Percentiles rank a stretch among this genome's conserved stretches.
Conservation (phyloP, 2,329 filamentous ascomycete species). For the Didymella pinodella region DNA sequence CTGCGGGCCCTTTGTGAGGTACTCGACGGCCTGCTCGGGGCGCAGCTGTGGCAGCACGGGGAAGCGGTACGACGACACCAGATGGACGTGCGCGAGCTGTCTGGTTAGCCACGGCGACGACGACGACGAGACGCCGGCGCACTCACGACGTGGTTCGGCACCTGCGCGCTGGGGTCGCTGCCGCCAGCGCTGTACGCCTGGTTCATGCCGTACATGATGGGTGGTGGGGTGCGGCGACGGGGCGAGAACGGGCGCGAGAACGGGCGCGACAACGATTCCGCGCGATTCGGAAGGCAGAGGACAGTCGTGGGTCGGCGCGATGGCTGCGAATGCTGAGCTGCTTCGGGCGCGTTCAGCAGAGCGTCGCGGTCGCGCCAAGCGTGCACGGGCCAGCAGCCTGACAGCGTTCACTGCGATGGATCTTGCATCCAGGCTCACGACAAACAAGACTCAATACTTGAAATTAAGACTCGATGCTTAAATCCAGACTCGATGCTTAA, state of each 20-base stretch:
- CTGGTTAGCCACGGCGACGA: constrained; percentile 24
- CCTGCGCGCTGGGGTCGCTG: constrained; percentile 47
- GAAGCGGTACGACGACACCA: constrained; percentile 84
- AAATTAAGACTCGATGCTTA: too few species aligned
- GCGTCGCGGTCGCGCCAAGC: constrained; percentile 20
- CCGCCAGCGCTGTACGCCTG: constrained; percentile 40
- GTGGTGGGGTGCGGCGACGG: constrained; percentile 35
- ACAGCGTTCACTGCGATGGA: too few species aligned
- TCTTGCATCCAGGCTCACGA: too few species aligned
- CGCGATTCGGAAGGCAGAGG: constrained; percentile 12
- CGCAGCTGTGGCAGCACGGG: constrained; percentile 75
- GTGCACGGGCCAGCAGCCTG: constrained; percentile 8
- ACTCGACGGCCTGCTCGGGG: constrained; percentile 79
- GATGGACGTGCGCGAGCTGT: constrained; percentile 86
- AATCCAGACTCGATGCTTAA: too few species aligned
- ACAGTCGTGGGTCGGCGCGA: constrained; percentile 14
- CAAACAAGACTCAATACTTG: background rate
- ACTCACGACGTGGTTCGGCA: constrained; percentile 46
- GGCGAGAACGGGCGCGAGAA: too few species aligned
- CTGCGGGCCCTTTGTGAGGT: constrained; percentile 82
- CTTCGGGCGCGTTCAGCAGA: constrained; percentile 18
- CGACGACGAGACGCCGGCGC: constrained; percentile 8
- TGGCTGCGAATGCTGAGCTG: constrained; percentile 8
- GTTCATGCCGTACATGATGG: constrained; percentile 47
- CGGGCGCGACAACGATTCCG: constrained; percentile 18